Evolutionary conservation across 2,329 filamentous ascomycete genomes (phyloP).

Genomic region (Amphichorda felina): DNA sequence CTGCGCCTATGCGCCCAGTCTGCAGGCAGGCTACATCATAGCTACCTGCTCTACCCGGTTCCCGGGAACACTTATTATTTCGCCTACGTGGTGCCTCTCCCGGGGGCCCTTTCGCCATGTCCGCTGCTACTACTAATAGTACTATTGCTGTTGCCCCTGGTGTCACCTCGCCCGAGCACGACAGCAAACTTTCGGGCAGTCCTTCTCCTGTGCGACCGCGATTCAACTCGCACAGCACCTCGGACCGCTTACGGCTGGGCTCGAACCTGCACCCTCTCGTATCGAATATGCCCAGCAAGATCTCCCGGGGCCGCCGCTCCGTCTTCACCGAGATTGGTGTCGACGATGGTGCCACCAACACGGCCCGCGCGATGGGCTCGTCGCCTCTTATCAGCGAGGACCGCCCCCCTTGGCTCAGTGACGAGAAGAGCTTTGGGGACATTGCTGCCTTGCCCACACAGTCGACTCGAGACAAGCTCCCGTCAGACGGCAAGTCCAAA

Average conservation of each 20-base stretch:
- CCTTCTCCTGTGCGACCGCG: slow-evolving; percentile 21
- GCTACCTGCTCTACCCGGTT: too few species aligned
- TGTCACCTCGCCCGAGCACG: background rate
- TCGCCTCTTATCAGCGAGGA: background rate
- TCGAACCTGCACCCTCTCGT: slow-evolving; percentile 22
- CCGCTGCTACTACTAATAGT: too few species aligned
- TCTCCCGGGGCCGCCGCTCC: slow-evolving; percentile 36
- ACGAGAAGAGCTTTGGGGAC: background rate
- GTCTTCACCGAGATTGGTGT: slow-evolving; percentile 41
- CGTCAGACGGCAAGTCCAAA: too few species aligned
- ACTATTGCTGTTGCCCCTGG: too few species aligned
- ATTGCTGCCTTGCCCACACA: background rate
- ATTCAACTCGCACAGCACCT: slow-evolving; percentile 38
- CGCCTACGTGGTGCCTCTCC: too few species aligned
- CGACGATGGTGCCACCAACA: slow-evolving; percentile 17
- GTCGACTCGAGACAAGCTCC: background rate
- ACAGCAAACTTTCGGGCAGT: background rate
- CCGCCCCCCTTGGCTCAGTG: too few species aligned
- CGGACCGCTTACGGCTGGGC: slow-evolving; percentile 38
- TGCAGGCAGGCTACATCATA: too few species aligned
- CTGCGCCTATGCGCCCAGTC: too few species aligned
- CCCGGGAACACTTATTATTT: too few species aligned
- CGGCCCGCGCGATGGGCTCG: background rate
- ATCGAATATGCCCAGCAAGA: slow-evolving; percentile 29
- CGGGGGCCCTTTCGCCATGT: too few species aligned